A percentile compares a stretch with the other conserved stretches of the same genome.
Evolutionary conservation across 163 green algal species (phyloP).

Genomic region (Dunaliella salina): DNA sequence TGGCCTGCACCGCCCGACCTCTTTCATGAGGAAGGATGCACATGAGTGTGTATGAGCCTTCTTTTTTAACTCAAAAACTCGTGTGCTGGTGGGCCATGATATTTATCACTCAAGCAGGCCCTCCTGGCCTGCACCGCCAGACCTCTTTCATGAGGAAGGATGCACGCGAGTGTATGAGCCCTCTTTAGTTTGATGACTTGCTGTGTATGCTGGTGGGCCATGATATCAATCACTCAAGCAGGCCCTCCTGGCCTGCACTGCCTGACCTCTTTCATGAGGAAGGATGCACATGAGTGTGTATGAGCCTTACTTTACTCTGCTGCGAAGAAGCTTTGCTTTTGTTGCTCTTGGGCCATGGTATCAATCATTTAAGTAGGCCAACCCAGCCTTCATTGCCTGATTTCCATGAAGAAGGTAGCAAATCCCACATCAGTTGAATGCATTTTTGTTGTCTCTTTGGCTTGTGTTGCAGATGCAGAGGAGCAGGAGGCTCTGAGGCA

Average conservation of each 20-base stretch:
- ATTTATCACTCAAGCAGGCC: background rate
- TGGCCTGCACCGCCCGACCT: conserved; percentile 7
- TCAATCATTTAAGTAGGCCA: too few species aligned
- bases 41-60: background rate
- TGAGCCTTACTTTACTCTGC: background rate
- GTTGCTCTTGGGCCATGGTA: too few species aligned
- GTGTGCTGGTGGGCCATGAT: background rate
- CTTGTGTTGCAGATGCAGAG: too few species aligned
- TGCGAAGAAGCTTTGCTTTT: too few species aligned
- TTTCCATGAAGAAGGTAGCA: too few species aligned
- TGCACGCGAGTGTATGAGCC: background rate
- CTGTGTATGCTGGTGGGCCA: background rate
- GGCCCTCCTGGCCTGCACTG: background rate
- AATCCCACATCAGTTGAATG: too few species aligned
- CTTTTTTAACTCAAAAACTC: background rate
- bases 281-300: background rate
- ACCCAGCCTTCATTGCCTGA: too few species aligned
- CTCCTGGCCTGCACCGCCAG: background rate
- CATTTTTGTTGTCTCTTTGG: too few species aligned
- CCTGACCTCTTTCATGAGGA: background rate
- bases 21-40: background rate
- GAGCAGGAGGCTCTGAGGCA: too few species aligned
- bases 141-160: background rate
- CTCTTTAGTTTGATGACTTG: background rate
- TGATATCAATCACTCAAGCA: background rate